Conservation (phyloP, 2,329 filamentous ascomycete species). For the Chaetomiaceae sp. region DNA sequence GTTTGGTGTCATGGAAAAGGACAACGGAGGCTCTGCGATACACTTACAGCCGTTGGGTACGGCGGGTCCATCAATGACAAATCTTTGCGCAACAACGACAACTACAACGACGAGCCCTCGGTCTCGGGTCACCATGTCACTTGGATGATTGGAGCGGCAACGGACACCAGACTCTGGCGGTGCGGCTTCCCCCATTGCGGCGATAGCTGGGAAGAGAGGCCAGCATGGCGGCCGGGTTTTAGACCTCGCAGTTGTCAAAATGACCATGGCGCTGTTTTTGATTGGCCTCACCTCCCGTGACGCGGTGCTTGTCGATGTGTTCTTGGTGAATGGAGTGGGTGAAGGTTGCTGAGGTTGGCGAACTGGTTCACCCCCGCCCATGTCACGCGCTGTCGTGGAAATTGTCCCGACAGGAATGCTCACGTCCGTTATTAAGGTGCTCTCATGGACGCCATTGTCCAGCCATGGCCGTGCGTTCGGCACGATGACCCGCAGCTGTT, state of each 20-base stretch:
- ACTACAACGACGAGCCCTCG: too few relatives aligned
- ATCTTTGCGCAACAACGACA: constrained; percentile 25
- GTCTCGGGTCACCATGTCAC: constrained; percentile 18
- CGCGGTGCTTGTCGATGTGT: not conserved
- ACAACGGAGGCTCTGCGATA: constrained; percentile 25
- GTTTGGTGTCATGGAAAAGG: constrained; percentile 28
- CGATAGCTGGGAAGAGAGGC: constrained; percentile 14
- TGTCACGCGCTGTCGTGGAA: constrained; percentile 13
- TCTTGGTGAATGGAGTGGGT: not conserved
- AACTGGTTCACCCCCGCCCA: constrained; percentile 2
- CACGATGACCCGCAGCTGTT: not conserved
- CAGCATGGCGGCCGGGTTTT: constrained; percentile 13
- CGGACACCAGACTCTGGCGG: constrained; percentile 10
- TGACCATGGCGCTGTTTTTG: constrained; percentile 10
- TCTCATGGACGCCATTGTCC: not conserved
- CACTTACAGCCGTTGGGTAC: constrained; percentile 24
- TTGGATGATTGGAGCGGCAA: constrained; percentile 15
- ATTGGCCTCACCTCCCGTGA: constrained; percentile 4
- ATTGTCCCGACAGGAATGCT: not conserved
- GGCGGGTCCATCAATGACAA: constrained; percentile 26
- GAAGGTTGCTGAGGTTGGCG: constrained; percentile 9
- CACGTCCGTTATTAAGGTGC: too few relatives aligned
- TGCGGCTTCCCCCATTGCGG: constrained; percentile 10
- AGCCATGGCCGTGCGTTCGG: too few relatives aligned
- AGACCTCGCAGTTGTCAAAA: constrained; percentile 16